Percentiles rank a stretch among this genome's conserved stretches.
Conservation (phyloP, 2,329 filamentous ascomycete genomes). For the Onygenales sp. region DNA sequence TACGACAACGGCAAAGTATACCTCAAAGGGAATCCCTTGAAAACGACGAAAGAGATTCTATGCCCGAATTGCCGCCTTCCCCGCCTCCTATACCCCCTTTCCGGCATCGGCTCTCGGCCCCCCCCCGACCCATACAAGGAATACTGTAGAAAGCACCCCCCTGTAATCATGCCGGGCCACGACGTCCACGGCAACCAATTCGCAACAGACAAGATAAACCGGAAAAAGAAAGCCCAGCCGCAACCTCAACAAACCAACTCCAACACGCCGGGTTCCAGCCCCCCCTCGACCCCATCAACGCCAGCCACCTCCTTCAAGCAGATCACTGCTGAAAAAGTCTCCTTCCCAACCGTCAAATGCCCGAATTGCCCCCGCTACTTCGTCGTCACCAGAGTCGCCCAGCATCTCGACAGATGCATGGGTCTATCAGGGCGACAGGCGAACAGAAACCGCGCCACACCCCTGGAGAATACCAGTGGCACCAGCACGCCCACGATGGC, state of each 20-base stretch:
- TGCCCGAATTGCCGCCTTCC: conserved; percentile 53
- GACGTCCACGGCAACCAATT: conserved; percentile 51
- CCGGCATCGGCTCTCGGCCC: conserved; percentile 40
- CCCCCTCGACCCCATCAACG: conserved; percentile 21
- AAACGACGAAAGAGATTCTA: conserved; percentile 49
- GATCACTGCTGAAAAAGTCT: conserved; percentile 20
- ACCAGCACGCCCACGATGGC: conserved; percentile 13
- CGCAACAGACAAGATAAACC: conserved; percentile 35
- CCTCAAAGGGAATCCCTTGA: conserved; percentile 49
- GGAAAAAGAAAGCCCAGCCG: conserved; percentile 34
- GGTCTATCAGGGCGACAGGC: conserved; percentile 47
- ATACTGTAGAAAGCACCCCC: conserved; percentile 52
- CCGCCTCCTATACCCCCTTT: conserved; percentile 48
- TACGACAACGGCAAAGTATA: conserved; percentile 45
- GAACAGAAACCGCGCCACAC: conserved; percentile 34
- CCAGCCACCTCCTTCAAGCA: conserved; percentile 21
- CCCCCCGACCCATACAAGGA: conserved; percentile 42
- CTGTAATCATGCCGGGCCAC: conserved; percentile 48
- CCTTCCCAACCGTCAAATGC: conserved; percentile 40
- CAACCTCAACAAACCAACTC: conserved; percentile 13
- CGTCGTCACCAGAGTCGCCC: conserved; percentile 51
- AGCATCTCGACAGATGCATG: conserved; percentile 53
- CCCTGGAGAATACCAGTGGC: conserved; percentile 32
- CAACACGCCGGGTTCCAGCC: conserved; percentile 27
- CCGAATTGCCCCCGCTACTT: conserved; percentile 53